Evolutionary conservation across 179 eudicot species (phyloP).

Genomic region (Nepenthes alata): DNA sequence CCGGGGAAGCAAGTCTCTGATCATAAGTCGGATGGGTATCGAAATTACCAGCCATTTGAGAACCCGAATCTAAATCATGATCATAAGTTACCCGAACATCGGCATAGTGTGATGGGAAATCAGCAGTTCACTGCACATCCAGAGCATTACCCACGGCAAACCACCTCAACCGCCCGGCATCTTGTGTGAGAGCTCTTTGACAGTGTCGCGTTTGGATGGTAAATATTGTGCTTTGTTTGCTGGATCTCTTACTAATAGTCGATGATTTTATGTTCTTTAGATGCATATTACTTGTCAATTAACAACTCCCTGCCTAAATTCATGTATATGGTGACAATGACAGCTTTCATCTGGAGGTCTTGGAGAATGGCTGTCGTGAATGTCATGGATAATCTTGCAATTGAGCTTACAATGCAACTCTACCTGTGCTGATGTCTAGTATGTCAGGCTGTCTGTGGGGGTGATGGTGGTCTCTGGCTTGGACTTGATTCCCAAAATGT

Average conservation of each 20-base stretch:
- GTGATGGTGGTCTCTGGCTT: constrained; percentile 8
- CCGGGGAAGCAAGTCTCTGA: constrained; percentile 37
- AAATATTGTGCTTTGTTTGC: constrained; percentile 10
- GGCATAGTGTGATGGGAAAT: constrained; percentile 22
- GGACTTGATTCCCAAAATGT: constrained; percentile 9
- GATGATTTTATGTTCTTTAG: background rate
- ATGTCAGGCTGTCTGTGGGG: constrained; percentile 11
- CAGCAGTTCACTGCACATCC: constrained; percentile 32
- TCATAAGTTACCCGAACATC: constrained; percentile 24
- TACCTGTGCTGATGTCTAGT: constrained; percentile 9
- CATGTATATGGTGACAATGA: background rate
- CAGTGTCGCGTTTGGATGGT: constrained; percentile 18
- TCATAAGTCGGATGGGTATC: constrained; percentile 19
- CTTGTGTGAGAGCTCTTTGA: constrained; percentile 31
- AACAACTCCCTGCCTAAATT: background rate
- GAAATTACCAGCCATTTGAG: constrained; percentile 22
- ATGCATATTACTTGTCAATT: background rate
- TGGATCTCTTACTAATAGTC: constrained; percentile 2
- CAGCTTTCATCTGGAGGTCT: constrained; percentile 11
- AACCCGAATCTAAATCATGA: constrained; percentile 22
- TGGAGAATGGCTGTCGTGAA: constrained; percentile 12
- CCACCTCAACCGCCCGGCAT: constrained; percentile 33
- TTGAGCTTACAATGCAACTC: constrained; percentile 11
- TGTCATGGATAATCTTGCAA: constrained; percentile 11
- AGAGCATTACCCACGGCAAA: constrained; percentile 32